A percentile compares a stretch with the other conserved stretches of the same genome.
phyloP scores from a whole-genome alignment of 2,329 filamentous ascomycete species.

The Alternaria panax region DNA sequence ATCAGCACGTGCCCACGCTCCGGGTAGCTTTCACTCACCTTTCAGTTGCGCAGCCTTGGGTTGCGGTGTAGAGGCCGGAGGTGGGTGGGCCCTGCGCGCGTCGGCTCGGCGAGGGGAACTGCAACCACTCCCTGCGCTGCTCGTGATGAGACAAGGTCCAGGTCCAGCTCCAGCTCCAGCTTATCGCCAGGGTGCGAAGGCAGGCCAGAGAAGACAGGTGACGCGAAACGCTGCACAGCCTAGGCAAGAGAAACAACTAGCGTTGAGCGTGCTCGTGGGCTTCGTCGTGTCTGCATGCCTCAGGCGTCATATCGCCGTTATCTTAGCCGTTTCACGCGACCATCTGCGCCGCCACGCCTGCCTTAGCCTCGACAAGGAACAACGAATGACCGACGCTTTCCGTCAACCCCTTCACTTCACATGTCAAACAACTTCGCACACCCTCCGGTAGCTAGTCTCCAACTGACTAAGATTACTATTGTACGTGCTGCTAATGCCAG shows the following conservation, averaged over 20 bases:
- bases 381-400: neutral
- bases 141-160: neutral
- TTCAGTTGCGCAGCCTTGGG: slow-evolving; percentile 17
- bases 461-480: slow-evolving; percentile 17
- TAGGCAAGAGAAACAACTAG: neutral
- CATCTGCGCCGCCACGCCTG: slow-evolving; percentile 13
- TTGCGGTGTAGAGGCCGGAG: slow-evolving; percentile 25
- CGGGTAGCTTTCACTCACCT: slow-evolving; percentile 12
- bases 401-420: neutral
- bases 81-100: slow-evolving; percentile 21
- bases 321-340: slow-evolving; percentile 19
- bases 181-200: neutral
- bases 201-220: neutral
- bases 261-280: neutral
- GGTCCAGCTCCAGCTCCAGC: neutral
- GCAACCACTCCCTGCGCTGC: slow-evolving; percentile 7
- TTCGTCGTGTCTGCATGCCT: slow-evolving; percentile 5
- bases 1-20: slow-evolving; percentile 3
- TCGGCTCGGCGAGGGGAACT: slow-evolving; percentile 13
- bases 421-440: neutral
- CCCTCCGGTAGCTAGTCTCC: neutral
- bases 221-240: neutral
- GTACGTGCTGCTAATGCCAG: slow-evolving; percentile 5
- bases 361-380: slow-evolving; percentile 5
- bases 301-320: slow-evolving; percentile 12